Conservation (phyloP, 2,329 filamentous ascomycete species). For the Phialocephala subalpina region DNA sequence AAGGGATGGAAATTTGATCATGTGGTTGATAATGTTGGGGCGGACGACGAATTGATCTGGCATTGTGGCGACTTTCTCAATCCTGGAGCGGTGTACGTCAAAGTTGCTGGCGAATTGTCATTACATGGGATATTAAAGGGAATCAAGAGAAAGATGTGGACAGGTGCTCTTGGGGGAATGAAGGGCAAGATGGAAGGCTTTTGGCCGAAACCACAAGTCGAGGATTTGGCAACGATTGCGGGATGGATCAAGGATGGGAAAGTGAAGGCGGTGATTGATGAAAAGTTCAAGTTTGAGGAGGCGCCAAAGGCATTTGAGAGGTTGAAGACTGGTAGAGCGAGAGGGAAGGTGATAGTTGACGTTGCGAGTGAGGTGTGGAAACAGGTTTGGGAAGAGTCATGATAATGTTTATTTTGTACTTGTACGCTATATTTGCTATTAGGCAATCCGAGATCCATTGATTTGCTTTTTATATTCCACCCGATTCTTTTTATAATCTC, state of each 20-base stretch:
- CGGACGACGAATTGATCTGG: constrained; percentile 27
- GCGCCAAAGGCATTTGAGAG: constrained; percentile 64
- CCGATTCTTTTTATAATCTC: no score
- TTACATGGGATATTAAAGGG: constrained; percentile 33
- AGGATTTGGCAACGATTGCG: constrained; percentile 58
- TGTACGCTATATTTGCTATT: no score
- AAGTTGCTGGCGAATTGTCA: constrained; percentile 67
- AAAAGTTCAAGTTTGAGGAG: constrained; percentile 62
- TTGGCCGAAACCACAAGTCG: constrained; percentile 54
- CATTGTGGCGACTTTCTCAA: constrained; percentile 31
- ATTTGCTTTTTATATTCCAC: no score
- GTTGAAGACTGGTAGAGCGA: constrained; percentile 62
- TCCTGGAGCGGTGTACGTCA: constrained; percentile 25
- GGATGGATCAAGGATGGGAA: constrained; percentile 66
- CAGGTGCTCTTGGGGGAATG: constrained; percentile 32
- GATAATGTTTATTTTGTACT: neutral
- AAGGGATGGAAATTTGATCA: constrained; percentile 34
- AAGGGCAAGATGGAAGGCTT: constrained; percentile 54
- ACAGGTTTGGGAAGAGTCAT: neutral
- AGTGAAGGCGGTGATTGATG: constrained; percentile 63
- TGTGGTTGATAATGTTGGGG: constrained; percentile 36
- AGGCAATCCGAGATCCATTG: no score
- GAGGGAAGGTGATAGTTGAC: constrained; percentile 63
- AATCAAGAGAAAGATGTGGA: constrained; percentile 24
- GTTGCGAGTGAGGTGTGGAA: constrained; percentile 24